phyloP scores from a whole-genome alignment of 371 early-diverging fungal species.

The Zychaea mexicana region DNA sequence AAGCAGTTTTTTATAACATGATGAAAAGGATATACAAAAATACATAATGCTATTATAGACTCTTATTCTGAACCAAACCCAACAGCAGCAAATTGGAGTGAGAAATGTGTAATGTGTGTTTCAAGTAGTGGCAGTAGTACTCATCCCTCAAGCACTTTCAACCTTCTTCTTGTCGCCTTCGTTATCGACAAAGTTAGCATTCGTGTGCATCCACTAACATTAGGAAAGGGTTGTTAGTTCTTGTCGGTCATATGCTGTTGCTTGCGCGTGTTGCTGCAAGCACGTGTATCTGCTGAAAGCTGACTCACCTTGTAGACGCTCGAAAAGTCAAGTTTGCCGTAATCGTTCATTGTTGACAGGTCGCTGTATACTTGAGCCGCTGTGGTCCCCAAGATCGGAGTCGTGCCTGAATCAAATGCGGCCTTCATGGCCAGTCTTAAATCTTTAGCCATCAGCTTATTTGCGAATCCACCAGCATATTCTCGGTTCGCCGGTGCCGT shows the following conservation, averaged over 20 bases:
- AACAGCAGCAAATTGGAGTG: too few species aligned
- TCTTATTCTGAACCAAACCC: too few species aligned
- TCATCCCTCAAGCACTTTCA: neutral
- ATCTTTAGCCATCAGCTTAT: constrained; percentile 93
- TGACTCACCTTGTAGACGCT: constrained; percentile 67
- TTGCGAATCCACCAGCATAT: constrained; percentile 93
- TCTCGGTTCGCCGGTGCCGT: constrained; percentile 84
- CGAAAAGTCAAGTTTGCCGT: constrained; percentile 72
- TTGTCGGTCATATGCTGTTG: neutral
- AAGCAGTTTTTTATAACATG: too few species aligned
- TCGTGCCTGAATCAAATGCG: constrained; percentile 75
- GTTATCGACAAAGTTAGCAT: neutral
- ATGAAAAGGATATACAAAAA: too few species aligned
- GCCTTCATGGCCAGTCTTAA: constrained; percentile 88
- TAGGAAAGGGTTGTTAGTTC: neutral
- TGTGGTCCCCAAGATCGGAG: constrained; percentile 74
- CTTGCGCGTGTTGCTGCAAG: neutral
- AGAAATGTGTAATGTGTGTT: too few species aligned
- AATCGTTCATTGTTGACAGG: constrained; percentile 58
- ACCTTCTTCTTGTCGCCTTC: neutral
- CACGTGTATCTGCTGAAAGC: neutral
- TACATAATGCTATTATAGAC: too few species aligned
- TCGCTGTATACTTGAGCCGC: constrained; percentile 82
- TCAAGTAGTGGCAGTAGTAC: too few species aligned
- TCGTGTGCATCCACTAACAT: neutral